These are phyloP conservation scores for Angomonas ambiguus DNA, from an alignment of 208 protist genomes.

Conservation along the genomic window DNA sequence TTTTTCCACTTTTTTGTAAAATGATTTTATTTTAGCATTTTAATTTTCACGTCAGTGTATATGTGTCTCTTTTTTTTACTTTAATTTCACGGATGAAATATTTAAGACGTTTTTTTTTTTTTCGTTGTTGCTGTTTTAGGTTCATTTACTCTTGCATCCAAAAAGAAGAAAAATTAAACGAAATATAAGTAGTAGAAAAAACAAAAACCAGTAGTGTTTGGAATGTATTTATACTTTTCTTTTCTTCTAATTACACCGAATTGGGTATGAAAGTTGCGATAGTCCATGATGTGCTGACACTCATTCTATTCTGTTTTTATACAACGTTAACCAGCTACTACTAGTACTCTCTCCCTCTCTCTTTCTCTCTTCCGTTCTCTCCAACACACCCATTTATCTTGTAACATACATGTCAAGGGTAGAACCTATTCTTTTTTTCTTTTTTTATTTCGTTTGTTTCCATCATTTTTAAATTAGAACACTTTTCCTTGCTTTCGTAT, in stretches of 20 bases:
- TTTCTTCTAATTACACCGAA: neutral
- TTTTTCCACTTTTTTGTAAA: neutral
- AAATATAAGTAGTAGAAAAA: slow-evolving; percentile 1
- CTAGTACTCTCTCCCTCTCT: neutral
- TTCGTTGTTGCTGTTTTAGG: neutral
- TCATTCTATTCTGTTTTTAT: neutral
- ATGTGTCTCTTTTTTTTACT: neutral
- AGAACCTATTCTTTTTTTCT: neutral
- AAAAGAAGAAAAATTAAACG: neutral
- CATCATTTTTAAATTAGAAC: neutral
- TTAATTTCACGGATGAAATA: neutral
- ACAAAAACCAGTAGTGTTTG: neutral
- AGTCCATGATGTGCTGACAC: neutral
- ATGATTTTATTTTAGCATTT: neutral
- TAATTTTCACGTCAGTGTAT: neutral
- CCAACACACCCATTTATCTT: too few relatives aligned
- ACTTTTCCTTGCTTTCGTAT: slow-evolving; percentile 2
- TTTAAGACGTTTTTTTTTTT: neutral
- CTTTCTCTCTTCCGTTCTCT: neutral
- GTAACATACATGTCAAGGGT: neutral
- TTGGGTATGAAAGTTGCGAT: neutral
- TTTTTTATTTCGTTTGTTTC: neutral
- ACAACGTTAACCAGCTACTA: too few relatives aligned
- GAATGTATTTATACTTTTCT: neutral
- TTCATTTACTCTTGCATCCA: neutral